Base-by-base conservation (phyloP, 495 filamentous ascomycete genomes). In the Penicillium samsonianum region DNA sequence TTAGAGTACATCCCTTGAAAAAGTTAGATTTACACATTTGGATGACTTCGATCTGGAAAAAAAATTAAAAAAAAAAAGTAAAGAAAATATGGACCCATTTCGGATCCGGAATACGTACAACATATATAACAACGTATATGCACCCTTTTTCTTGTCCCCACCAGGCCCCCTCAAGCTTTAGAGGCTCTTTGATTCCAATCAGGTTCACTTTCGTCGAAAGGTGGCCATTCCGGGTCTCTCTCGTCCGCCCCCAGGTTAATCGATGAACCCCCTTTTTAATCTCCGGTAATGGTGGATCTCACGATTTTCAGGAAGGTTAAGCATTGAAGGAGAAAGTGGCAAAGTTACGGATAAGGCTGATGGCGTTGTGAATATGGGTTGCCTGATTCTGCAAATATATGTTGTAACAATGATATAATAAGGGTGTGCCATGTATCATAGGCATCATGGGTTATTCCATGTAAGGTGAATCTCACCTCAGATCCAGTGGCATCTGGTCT, bases 141-240 rank as follows among this genome's bases (percentile, higher is more conserved):
- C 50, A 35, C n/a, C 1, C 8, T 40, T 51, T 38, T 19, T 1
- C n/a, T 26, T 51, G 8, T 52, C 50, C 14, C 50, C 50, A 52
- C 50, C 23, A 14, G 33, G 12, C 22, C 23, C 50, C 35, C 11
- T 33, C 26, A 41, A 52, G 50, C 50, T 52, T 52, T 41, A 6
- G 20, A 52, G 50, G 33, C 50, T 52, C 50, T 33, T 52, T 52
- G 25, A 19, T 25, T 28, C 23, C 11, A 52, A 52, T 30, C 16
- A 17, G 33, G n/a, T n/a, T 16, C 14, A 33, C 42, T 12, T 45
- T 45, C 14, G 43, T 8, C 43, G 23, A 43, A 7, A 11, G 41
- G 42, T 14, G 40, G 17, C 17, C 6, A 12, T 25, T 25, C n/a
- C 43, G 43, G 43, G 22, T 12, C 22, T 45, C 14, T 28, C 14